These are phyloP conservation scores for Chlamydomonas sphaeroides DNA, from an alignment of 139 green algal species.

Conservation along the genomic window DNA sequence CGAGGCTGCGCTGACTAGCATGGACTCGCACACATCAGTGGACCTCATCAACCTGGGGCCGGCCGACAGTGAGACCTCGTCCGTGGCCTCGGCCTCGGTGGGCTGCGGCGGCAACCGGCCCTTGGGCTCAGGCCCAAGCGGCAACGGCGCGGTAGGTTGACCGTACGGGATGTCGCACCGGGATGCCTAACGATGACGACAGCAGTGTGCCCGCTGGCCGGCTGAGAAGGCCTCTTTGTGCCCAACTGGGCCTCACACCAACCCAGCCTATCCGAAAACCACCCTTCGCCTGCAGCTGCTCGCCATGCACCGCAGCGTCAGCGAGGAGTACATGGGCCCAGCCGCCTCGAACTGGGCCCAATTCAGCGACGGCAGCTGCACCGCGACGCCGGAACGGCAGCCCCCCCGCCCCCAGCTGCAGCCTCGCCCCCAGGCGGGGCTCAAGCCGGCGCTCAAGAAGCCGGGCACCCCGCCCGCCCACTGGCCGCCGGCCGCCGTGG, in stretches of 20 bases:
- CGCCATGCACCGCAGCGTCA: slow-evolving; percentile 11
- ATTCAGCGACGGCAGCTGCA: not conserved
- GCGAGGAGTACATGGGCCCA: not conserved
- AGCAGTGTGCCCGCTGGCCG: no score
- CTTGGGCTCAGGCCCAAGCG: no score
- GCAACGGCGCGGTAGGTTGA: no score
- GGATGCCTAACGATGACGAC: no score
- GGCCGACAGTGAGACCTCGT: slow-evolving; percentile 5
- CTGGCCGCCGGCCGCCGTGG: not conserved
- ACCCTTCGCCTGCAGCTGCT: not conserved
- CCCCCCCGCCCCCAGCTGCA: not conserved
- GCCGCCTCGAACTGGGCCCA: slow-evolving; percentile 15
- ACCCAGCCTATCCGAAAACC: no score
- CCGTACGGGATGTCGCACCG: no score
- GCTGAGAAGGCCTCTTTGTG: no score
- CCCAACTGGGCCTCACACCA: no score
- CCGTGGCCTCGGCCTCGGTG: not conserved
- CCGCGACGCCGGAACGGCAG: not conserved
- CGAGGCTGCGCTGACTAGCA: slow-evolving; percentile 20
- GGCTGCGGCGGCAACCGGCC: no score
- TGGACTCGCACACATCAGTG: slow-evolving; percentile 12
- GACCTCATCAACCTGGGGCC: slow-evolving; percentile 27
- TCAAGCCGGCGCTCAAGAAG: slow-evolving; percentile 32
- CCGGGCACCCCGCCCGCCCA: not conserved
- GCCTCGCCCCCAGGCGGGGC: not conserved